Base-by-base conservation (phyloP, 768 basidiomycete species). In the Termitomyces sp. region DNA sequence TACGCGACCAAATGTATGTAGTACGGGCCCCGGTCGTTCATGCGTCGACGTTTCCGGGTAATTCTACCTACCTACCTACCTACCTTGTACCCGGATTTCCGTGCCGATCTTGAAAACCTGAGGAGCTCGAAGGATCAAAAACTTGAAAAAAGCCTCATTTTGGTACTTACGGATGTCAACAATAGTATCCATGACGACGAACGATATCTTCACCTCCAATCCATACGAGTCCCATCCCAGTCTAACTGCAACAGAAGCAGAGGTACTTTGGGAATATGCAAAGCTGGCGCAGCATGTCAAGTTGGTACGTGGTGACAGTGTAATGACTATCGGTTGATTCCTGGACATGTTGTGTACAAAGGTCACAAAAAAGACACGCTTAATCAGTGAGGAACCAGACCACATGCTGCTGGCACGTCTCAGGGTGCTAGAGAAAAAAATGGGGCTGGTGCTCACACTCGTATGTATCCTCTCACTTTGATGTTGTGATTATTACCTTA, bases 391-490 rank as follows among this genome's bases (percentile, higher is more conserved):
- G 58, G 79, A 83, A 49, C 94, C 94, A 1, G 92, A 97, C 67
- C 82, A 89, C 59, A 75, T 77, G 52, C 79, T 98, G 66, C 74
- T 98, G 31, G 77, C 80, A 51, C 86, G 88, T 52, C 73, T 99
- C 29, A 79, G 94, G 37, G 78, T 83, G 6, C 75, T 99, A 46
- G 96, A 98, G 68, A 84, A 89, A 70, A 96, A 97, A 71, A 94
- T 99, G 89, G 92, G 91, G 8, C 78, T 99, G 54, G 94, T 98
- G 0, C 73, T 98, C 69, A 98, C 95, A 0, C 73, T 99, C 71
- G 94, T 94, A 67, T 61, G 83, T 52, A 16, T 56, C 37, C 24
- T 37, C 29, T n/a, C 48, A n/a, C n/a, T 55, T n/a, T 39, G 31
- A 27, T 46, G 41, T 49, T 47, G 32, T 52, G 31, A 58, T 6